Conservation (phyloP, 176 grass and related monocot species). For the Cenchrus fungigraminus region DNA sequence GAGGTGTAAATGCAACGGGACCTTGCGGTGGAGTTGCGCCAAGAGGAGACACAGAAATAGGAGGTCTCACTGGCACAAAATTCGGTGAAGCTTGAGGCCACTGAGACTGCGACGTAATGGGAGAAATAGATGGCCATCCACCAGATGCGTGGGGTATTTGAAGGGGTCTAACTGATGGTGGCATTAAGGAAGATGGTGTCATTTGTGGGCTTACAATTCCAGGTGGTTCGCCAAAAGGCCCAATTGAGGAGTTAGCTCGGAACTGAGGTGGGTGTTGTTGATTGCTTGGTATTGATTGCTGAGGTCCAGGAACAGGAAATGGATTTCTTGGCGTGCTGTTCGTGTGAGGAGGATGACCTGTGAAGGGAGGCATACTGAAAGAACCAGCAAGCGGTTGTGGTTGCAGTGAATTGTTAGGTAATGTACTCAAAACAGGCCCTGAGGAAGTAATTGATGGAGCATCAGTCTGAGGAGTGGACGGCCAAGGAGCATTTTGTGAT, state of each 20-base stretch:
- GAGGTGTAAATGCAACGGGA: constrained; percentile 16
- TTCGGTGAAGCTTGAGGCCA: constrained; percentile 32
- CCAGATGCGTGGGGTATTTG: constrained; percentile 57
- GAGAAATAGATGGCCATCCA: constrained; percentile 58
- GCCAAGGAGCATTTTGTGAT: constrained; percentile 59
- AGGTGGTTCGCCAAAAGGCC: constrained; percentile 43
- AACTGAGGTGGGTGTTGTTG: constrained; percentile 52
- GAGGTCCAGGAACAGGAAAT: constrained; percentile 45
- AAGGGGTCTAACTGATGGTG: constrained; percentile 53
- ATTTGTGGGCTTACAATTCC: constrained; percentile 36
- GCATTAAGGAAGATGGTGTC: constrained; percentile 13
- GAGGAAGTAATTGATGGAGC: constrained; percentile 43
- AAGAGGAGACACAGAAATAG: constrained; percentile 45
- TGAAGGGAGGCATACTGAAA: constrained; percentile 41
- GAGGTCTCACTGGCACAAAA: constrained; percentile 45
- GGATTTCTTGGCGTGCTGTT: constrained; percentile 52
- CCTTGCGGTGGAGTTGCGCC: constrained; percentile 31
- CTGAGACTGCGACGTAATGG: constrained; percentile 30
- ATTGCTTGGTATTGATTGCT: constrained; percentile 39
- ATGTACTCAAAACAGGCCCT: constrained; percentile 28
- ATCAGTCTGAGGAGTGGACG: constrained; percentile 41
- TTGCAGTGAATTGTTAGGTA: constrained; percentile 55
- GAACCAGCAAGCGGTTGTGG: constrained; percentile 39
- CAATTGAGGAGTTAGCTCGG: constrained; percentile 45
- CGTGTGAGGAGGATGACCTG: constrained; percentile 54